Base-by-base conservation (phyloP, 2,329 filamentous ascomycete genomes). In the Phoma sp. region DNA sequence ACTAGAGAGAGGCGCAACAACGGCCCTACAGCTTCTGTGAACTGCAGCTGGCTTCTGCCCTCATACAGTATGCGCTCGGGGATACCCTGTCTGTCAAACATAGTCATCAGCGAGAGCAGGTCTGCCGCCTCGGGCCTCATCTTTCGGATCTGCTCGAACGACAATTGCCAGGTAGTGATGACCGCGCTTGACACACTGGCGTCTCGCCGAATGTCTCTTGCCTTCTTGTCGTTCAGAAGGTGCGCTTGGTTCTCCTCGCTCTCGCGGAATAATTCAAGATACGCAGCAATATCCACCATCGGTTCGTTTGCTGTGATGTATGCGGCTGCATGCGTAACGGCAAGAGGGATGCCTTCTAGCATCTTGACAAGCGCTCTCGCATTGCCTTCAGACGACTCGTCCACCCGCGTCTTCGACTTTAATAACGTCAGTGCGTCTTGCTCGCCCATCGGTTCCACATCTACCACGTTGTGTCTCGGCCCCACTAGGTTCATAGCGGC, bases 31-130 rank as follows among this genome's bases (percentile, higher is more conserved):
- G 64, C 62, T 10, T 61, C 61, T 5, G 65, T 58, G 51, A 67
- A 67, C 40, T 58, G 48, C 24, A 36, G 31, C 9, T 29, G n/a
- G 7, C 6, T 35, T 10, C 33, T 21, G 17, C 24, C 43, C 6
- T 57, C 43, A 21, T 48, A 44, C 3, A 67, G 53, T 4, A 67
- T 49, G 19, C 41, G 46, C 78, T 6, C 59, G 3, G 63, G 58
- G n/a, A 65, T 65, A 3, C 49, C 58, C 15, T 61, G 51, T n/a
- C 47, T 43, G 45, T 61, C 25, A 24, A 65, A 63, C 27, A 63
- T 43, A 29, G 56, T 57, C 61, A 65, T 65, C 3, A 82, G 68
- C 1, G 77, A 77, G 0, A 82, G 58, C 10, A 81, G 63, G 17
- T 78, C 63, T 4, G 78, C 70, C 6, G 80, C 80, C 8, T 68